Base-by-base conservation (phyloP, 352 stramenopile genomes). In the Peronospora farinosa region DNA sequence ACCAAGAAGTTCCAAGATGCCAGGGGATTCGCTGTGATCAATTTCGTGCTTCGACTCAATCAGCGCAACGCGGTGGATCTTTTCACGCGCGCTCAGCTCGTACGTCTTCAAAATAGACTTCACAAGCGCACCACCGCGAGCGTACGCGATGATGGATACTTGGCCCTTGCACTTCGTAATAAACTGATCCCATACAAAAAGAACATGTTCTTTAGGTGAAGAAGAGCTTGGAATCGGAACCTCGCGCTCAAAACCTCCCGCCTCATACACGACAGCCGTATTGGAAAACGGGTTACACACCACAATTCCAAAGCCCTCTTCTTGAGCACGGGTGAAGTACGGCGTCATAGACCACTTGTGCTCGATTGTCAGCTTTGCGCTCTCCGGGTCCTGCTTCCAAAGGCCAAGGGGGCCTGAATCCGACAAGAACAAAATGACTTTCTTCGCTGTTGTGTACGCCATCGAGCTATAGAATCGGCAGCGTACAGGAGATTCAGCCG, bases 11-110 rank as follows among this genome's bases (percentile, higher is more conserved):
- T 92, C 84, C 16, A 87, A 63, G 30, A 94, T 82, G 12, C 77
- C 75, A 23, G 76, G 73, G 31, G 72, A 86, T 57, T 89, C 79
- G 15, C 76, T 85, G 33, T 78, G 67, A 43, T 92, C 77, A 28
- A 95, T 92, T 54, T 90, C 76, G 47, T 95, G 84, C 61, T 90
- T 89, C n/a, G 79, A 91, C 48, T 95, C 79, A 33, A 95, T 86
- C 39, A 95, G 80, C 16, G 76, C 76, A 43, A 95, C 73, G 16
- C 84, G 81, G 51, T 91, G 65, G 27, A 95, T 68, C 60, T 91
- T 92, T 30, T 89, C 73, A 28, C 82, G 84, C 9, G 72, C 68
- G 25, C 71, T 83, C 12, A 73, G 60, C 57, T 92, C 81, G 32
- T 86, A 79, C 7, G 79, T 82, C 45, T 95, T 78, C 21, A 95